Evolutionary conservation across 345 rosid species (phyloP).

Genomic region (Hirschfeldia incana): DNA sequence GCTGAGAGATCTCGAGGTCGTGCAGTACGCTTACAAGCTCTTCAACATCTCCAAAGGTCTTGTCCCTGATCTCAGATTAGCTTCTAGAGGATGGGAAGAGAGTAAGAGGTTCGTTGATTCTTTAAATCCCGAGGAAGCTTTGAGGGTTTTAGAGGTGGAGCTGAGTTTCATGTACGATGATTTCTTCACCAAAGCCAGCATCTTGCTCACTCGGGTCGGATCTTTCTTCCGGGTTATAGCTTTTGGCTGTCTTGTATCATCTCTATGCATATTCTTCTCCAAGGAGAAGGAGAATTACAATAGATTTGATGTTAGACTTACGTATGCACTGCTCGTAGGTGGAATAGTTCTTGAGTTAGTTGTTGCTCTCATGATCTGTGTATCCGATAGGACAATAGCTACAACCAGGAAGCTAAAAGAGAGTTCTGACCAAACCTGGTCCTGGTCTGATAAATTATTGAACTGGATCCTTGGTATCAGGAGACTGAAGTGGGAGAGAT

Average conservation of each 20-base stretch:
- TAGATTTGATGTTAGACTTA: constrained; percentile 15
- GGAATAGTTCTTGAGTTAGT: constrained; percentile 24
- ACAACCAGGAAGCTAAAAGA: constrained; percentile 2
- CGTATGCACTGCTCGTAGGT: constrained; percentile 27
- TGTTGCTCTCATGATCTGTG: constrained; percentile 40
- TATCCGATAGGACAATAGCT: constrained; percentile 52
- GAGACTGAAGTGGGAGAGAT: constrained; percentile 9
- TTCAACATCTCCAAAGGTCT: constrained; percentile 2
- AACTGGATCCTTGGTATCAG: constrained; percentile 24
- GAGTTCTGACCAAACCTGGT: neutral
- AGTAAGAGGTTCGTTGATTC: constrained; percentile 1
- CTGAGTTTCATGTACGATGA: constrained; percentile 39
- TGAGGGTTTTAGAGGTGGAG: constrained; percentile 33
- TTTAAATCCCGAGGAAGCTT: constrained; percentile 10
- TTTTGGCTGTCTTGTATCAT: neutral
- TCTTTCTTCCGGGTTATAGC: neutral
- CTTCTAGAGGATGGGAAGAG: neutral
- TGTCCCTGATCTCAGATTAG: constrained; percentile 3
- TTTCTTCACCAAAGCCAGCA: constrained; percentile 35
- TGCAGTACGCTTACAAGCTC: constrained; percentile 7
- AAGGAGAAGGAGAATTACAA: neutral
- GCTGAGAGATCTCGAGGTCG: neutral
- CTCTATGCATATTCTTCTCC: neutral
- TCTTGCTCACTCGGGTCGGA: neutral
- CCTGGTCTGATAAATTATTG: neutral